Base-by-base conservation (phyloP, 805 yeast species). In the Nakazawaea ambrosiae region DNA sequence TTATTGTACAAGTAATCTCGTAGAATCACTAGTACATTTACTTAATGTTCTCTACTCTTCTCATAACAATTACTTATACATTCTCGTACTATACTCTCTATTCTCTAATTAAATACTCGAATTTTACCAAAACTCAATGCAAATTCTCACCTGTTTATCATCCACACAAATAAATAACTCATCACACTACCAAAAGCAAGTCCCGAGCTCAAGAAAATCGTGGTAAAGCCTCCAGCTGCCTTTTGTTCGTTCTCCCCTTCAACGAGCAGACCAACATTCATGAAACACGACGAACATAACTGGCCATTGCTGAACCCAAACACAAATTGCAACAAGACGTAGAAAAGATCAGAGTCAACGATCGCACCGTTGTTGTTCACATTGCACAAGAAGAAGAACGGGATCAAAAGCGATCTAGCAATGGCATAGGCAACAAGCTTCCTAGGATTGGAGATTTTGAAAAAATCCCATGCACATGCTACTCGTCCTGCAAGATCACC, bases 211-310 rank as follows among this genome's bases (percentile, higher is more conserved):
- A 89, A 71, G 46, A 86, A 77, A 17, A 89, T 75, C 1, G 87
- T 78, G 31, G 95, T 80, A 54, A 89, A 84, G 3, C 97, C 97
- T 31, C 96, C 96, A 1, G 97, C 96, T 1, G 96, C 96, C 42
- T 85, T 86, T 54, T 77, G 78, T 50, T 86, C 90, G 16, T 70
- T 69, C 24, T 77, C 85, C 1, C 68, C 66, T 23, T 74, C 81
- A 37, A 76, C 63, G 40, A 66, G 70, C 14, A 67, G 63, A 0
- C 83, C 79, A 2, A 87, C 82, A 33, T 69, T 70, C 82, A 86
- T 84, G 60, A 90, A 86, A 40, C 86, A 73, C 20, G 86, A 73
- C 5, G 95, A 80, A 36, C 83, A 71, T 20, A 84, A 65, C 48
- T 88, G 95, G 2, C 98, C 98, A 51, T 85, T 88, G 4, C 95